Conservation (phyloP, 2,329 filamentous ascomycete genomes). For the Huntiella savannae region DNA sequence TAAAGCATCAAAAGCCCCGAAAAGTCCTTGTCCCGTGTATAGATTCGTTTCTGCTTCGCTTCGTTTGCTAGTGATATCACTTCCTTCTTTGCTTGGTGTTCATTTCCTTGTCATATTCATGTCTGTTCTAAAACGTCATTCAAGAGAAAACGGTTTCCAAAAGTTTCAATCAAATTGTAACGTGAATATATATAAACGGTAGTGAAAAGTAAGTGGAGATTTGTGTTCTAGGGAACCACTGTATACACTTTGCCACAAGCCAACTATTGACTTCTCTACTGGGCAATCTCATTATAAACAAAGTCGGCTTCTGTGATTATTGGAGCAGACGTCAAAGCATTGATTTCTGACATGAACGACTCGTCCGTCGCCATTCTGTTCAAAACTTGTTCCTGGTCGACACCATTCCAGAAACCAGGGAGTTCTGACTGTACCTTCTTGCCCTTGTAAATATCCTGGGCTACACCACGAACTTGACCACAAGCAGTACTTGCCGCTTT, state of each 20-base stretch:
- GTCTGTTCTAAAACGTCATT: neutral
- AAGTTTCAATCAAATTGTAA: too few species aligned
- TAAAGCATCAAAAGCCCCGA: neutral
- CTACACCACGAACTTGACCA: slow-evolving; percentile 56
- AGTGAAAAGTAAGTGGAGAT: neutral
- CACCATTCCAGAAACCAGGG: slow-evolving; percentile 35
- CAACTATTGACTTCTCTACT: neutral
- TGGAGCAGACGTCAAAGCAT: slow-evolving; percentile 16
- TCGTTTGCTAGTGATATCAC: neutral
- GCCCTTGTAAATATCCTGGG: slow-evolving; percentile 50
- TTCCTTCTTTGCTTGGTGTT: neutral
- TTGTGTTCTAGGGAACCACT: too few species aligned
- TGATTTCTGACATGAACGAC: slow-evolving; percentile 39
- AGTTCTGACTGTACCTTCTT: slow-evolving; percentile 37
- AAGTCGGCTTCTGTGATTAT: slow-evolving; percentile 5
- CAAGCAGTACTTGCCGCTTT: slow-evolving; percentile 50
- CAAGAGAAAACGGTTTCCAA: too few species aligned
- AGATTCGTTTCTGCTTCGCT: slow-evolving; percentile 12
- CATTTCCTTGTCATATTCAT: neutral
- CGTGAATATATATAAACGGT: neutral
- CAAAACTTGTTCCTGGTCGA: slow-evolving; percentile 35
- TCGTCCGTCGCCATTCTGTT: slow-evolving; percentile 37
- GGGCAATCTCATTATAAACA: neutral
- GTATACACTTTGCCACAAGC: neutral
- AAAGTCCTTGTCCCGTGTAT: slow-evolving; percentile 13